Evolutionary conservation across 2,329 filamentous ascomycete genomes (phyloP).

Genomic region (Pseudogymnoascus sp.): DNA sequence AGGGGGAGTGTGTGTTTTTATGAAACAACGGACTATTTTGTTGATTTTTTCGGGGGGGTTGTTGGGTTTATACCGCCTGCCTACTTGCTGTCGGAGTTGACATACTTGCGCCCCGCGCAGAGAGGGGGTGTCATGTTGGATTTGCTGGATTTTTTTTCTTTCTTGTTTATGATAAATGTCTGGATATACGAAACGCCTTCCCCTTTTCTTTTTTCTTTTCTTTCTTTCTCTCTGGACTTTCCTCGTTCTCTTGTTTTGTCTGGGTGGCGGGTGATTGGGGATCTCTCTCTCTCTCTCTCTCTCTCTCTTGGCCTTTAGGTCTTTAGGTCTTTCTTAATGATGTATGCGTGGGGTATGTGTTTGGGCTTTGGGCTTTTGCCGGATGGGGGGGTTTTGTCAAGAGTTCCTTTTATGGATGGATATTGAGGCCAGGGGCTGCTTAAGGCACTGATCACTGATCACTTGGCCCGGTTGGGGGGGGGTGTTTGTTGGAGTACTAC

Average conservation of each 20-base stretch:
- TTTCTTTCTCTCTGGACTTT: neutral
- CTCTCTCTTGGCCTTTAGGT: neutral
- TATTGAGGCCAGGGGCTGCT: no score
- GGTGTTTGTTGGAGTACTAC: neutral
- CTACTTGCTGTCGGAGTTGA: neutral
- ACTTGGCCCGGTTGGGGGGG: no score
- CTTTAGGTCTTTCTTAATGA: neutral
- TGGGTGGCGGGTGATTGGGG: neutral
- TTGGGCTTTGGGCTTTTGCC: neutral
- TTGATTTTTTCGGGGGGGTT: neutral
- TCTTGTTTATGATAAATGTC: constrained; percentile 4
- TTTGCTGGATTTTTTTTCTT: neutral
- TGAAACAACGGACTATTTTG: neutral
- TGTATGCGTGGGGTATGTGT: neutral
- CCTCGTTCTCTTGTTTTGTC: neutral
- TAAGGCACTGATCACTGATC: no score
- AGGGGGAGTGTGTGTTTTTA: neutral
- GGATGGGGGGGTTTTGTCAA: no score
- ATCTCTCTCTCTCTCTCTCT: neutral
- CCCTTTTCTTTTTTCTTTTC: neutral
- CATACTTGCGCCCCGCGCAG: neutral
- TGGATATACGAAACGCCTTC: neutral
- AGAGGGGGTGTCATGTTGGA: neutral
- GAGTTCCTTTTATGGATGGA: neutral
- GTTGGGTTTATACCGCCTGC: neutral